A percentile compares a stretch with the other conserved stretches of the same genome.
Evolutionary conservation across 345 rosid genomes (phyloP).

Genomic region (Iberis pinnata): DNA sequence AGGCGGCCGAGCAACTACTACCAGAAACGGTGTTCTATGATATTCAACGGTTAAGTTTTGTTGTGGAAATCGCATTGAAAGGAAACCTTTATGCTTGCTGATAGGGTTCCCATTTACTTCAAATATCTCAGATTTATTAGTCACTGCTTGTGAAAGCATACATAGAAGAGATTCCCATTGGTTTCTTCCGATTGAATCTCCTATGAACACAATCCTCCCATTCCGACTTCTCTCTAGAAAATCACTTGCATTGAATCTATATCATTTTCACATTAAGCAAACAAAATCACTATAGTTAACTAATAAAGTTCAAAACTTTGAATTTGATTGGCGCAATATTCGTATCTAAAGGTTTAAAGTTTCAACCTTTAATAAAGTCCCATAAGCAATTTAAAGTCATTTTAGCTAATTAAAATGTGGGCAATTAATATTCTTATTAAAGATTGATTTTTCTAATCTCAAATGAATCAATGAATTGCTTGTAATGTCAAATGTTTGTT

Average conservation of each 20-base stretch:
- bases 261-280: neutral
- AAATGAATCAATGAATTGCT: neutral
- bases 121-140: conserved; percentile 49
- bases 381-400: neutral
- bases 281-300: neutral
- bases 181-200: conserved; percentile 87
- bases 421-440: neutral
- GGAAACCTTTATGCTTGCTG: conserved; percentile 79
- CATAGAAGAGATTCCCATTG: conserved; percentile 89
- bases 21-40: conserved; percentile 71
- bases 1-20: conserved; percentile 49
- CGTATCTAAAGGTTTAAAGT: conserved; percentile 6
- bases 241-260: conserved; percentile 69
- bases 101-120: conserved; percentile 67
- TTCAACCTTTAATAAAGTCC: conserved; percentile 1
- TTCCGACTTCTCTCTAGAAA: conserved; percentile 59
- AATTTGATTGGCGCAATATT: conserved; percentile 20
- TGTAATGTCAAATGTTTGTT: conserved; percentile 2
- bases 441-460: neutral
- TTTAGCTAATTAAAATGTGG: neutral
- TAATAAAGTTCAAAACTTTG: neutral
- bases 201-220: conserved; percentile 71
- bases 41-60: conserved; percentile 69
- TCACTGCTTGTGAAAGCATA: conserved; percentile 55
- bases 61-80: conserved; percentile 58